Evolutionary conservation across 1,284 basidiomycete species (phyloP), one percentile per base, ranked within the genome.

Genomic region (Apiotrichum veenhuisii): DNA sequence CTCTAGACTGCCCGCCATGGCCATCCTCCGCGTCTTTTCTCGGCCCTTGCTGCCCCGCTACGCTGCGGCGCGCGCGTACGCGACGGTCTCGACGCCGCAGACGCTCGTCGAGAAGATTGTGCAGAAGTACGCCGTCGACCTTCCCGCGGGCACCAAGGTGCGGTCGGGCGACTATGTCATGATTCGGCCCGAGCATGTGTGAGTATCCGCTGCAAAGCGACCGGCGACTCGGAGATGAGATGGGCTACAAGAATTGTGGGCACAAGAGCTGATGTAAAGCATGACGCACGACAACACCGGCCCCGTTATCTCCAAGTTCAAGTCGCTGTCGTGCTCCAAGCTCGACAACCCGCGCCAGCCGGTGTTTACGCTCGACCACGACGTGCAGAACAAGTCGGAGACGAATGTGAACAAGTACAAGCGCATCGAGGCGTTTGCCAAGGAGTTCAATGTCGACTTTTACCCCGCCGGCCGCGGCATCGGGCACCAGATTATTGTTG

Each of bases 231-330:
- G n/a, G n/a, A 30, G 30, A 30, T 30, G 12, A 30, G 30, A 30
- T 30, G 30, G 30, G 30, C n/a, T n/a, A n/a, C n/a, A n/a, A n/a
- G n/a, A n/a, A n/a, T n/a, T n/a, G n/a, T n/a, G n/a, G n/a, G n/a
- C n/a, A n/a, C n/a, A 27, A 41, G 48, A 56, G 43, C 27, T 33
- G 20, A 42, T 25, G 36, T 23, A 17, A 46, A 78, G 77, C 61
- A 94, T 95, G 91, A 94, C 91, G 2, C 91, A 96, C 70, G 93
- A 98, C 74, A 98, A 98, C 77, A 98, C 95, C 14, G 95, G 94
- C 0, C 95, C 95, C 3, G 94, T 98, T 65, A 96, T 98, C 62
- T 87, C 88, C 71, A 95, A 95, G 77, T 99, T 98, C 82, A 88
- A 90, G 60, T 92, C 92, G 8, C 92, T 98, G 63, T 91, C 92